phyloP scores from a whole-genome alignment of 2,329 filamentous ascomycete genomes.

The Zasmidium citrigriseum region DNA sequence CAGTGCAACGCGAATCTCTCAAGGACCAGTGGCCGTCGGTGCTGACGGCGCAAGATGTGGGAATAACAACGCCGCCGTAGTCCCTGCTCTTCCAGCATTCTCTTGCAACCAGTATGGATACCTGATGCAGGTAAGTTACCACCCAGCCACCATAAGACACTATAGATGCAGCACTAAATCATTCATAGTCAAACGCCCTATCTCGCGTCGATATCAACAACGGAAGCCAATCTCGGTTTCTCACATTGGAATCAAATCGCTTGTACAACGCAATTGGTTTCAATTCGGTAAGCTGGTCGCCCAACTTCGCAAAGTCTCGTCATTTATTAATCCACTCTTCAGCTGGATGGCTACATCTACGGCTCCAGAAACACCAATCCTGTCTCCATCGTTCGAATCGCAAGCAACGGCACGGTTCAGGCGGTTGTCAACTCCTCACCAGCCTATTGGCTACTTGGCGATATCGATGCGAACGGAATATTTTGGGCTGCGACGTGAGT shows the following conservation, averaged over 20 bases:
- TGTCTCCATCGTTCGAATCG: neutral
- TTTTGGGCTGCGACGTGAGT: neutral
- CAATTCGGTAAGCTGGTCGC: neutral
- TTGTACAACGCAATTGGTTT: neutral
- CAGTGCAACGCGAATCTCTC: neutral
- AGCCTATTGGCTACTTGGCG: neutral
- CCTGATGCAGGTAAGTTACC: neutral
- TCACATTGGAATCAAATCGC: neutral
- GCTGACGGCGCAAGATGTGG: neutral
- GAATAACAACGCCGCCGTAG: neutral
- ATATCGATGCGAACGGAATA: neutral
- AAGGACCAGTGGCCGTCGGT: neutral
- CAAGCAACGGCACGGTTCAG: neutral
- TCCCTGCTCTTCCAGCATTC: neutral
- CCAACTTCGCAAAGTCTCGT: neutral
- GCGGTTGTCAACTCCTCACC: neutral
- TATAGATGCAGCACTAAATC: no score
- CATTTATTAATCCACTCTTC: neutral
- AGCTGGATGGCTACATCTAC: neutral
- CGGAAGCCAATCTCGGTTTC: neutral
- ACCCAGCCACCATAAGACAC: no score
- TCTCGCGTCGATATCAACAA: neutral
- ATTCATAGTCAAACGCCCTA: neutral
- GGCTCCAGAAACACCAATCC: neutral
- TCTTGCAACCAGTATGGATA: neutral